Percentiles rank a stretch among this genome's conserved stretches.
Conservation (phyloP, 371 early-diverging fungal genomes). For the Mucor racemosus region DNA sequence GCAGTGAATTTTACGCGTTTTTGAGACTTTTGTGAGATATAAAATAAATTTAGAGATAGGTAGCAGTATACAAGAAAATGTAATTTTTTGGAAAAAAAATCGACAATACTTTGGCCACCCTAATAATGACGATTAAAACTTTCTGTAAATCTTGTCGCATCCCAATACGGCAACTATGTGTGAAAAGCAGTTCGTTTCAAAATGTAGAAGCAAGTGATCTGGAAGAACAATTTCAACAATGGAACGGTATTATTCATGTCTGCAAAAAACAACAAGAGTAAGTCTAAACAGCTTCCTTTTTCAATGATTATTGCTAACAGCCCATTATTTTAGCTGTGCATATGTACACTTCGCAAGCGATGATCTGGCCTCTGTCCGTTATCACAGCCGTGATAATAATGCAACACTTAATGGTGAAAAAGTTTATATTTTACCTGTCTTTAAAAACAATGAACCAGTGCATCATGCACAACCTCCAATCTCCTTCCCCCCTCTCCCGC, state of each 20-base stretch:
- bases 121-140: too few relatives aligned
- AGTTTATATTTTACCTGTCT: neutral
- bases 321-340: conserved; percentile 2
- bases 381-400: neutral
- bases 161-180: neutral
- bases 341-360: neutral
- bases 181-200: neutral
- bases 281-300: neutral
- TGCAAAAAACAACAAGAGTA: neutral
- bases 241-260: neutral
- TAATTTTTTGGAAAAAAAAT: too few relatives aligned
- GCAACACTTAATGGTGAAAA: neutral
- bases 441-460: neutral
- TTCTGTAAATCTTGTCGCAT: neutral
- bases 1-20: too few relatives aligned
- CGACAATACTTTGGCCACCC: too few relatives aligned
- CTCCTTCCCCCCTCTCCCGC: too few relatives aligned
- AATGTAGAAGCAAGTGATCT: neutral
- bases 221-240: neutral
- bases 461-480: neutral
- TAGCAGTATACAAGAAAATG: too few relatives aligned
- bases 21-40: too few relatives aligned
- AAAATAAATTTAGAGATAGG: too few relatives aligned
- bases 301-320: neutral
- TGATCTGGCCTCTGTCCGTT: neutral